phyloP scores from a whole-genome alignment of 2,329 filamentous ascomycete genomes.

The Sporothrix protearum region DNA sequence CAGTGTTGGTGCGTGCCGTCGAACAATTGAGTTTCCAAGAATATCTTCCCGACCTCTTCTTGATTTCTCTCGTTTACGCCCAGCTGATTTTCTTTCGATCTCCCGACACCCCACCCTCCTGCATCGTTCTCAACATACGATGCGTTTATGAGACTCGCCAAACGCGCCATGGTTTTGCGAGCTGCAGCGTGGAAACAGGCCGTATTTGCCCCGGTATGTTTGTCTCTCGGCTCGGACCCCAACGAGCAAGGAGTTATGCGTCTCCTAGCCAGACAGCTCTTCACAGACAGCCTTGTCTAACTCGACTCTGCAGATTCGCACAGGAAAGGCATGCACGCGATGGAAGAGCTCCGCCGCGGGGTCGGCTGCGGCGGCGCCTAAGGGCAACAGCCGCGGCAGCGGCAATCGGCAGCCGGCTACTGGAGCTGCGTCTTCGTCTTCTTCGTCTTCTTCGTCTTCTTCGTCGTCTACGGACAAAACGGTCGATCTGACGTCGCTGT shows the following conservation, averaged over 20 bases:
- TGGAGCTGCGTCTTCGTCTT: neutral
- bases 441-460: neutral
- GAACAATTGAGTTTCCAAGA: neutral
- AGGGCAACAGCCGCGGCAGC: neutral
- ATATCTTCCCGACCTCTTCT: neutral
- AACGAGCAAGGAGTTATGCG: constrained; percentile 14
- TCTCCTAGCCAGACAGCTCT: neutral
- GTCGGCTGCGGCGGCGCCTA: constrained; percentile 1
- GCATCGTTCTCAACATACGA: constrained; percentile 12
- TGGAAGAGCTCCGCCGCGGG: constrained; percentile 21
- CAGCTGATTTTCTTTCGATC: neutral
- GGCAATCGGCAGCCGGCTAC: neutral
- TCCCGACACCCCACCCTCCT: neutral
- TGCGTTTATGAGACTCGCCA: constrained; percentile 18
- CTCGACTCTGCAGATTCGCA: constrained; percentile 20
- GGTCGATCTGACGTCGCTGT: constrained; percentile 31
- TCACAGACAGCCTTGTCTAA: constrained; percentile 14
- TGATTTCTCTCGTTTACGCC: neutral
- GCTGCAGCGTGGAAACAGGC: constrained; percentile 41
- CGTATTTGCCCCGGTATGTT: constrained; percentile 36
- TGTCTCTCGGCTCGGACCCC: neutral
- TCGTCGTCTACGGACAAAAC: neutral
- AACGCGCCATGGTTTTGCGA: constrained; percentile 41
- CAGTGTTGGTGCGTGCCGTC: neutral
- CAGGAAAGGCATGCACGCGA: constrained; percentile 23